Base-by-base conservation (phyloP, 2,329 filamentous ascomycete species). In the Aschersonia sp. region DNA sequence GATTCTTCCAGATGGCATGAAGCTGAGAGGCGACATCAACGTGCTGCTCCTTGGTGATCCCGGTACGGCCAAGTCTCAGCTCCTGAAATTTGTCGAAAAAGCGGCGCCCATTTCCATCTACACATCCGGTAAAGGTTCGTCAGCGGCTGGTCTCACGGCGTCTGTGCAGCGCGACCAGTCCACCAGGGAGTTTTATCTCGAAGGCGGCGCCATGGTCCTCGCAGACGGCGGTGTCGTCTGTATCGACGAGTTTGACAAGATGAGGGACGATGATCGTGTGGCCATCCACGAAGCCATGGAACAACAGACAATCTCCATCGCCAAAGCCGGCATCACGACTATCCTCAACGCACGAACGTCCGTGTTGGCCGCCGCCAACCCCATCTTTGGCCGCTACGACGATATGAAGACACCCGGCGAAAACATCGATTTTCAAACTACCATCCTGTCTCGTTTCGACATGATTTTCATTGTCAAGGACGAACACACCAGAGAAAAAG, bases 201-300 rank as follows among this genome's bases (percentile, higher is more conserved):
- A 98, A 71, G 92, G 92, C 44, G 92, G 92, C 66, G 92, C 92
- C 32, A 97, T 98, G 92, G 92, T 98, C 4, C 78, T 98, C 14
- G 92, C 92, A 4, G 92, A 98, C 55, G 89, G 89, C 2, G 92
- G 92, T 57, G 90, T 97, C 1, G 92, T 97, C 8, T 97, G 92
- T 65, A 98, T 98, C 56, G 92, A 98, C 61, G 92, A 98, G 67
- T 98, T 98, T 61, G 92, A 98, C 70, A 98, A 98, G 73, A 98
- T 98, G 92, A 78, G 92, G 52, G 92, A 98, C 61, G 92, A 98
- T 64, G 92, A 98, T 58, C 79, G 92, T 56, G 92, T 97, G 6
- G 92, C 92, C 2, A 98, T 98, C 55, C 92, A 98, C 73, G 92
- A 98, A 76, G 92, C 92, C 49, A 98, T 98, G 92, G 92, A 98